Conservation (phyloP, 768 basidiomycete species). For the Mycena rebaudengoi region DNA sequence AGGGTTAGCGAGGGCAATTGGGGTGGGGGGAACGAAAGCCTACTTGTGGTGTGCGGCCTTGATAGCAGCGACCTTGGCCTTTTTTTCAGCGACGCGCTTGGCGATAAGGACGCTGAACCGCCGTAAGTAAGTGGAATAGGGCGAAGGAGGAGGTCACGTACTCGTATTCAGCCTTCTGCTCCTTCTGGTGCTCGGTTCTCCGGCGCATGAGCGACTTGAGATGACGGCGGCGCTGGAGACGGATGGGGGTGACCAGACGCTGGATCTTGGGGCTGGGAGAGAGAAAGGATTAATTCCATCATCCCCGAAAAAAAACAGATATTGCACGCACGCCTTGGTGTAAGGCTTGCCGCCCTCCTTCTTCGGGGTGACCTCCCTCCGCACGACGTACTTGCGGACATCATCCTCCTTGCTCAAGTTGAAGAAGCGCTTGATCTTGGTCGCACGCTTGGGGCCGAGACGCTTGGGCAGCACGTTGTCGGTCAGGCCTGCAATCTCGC, state of each 20-base stretch:
- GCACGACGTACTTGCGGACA: slow-evolving; percentile 96
- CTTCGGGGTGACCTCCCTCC: slow-evolving; percentile 90
- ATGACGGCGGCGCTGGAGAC: slow-evolving; percentile 96
- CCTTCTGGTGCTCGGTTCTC: slow-evolving; percentile 91
- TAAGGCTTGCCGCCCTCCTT: slow-evolving; percentile 93
- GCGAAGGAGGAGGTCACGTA: slow-evolving; percentile 43
- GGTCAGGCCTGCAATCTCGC: slow-evolving; percentile 90
- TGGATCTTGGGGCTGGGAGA: slow-evolving; percentile 94
- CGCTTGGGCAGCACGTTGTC: slow-evolving; percentile 94
- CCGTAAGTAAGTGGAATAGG: neutral
- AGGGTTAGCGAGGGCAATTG: neutral
- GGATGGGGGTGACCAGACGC: slow-evolving; percentile 92
- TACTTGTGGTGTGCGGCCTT: slow-evolving; percentile 85
- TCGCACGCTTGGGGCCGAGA: slow-evolving; percentile 96
- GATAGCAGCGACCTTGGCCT: slow-evolving; percentile 88
- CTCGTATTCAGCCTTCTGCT: slow-evolving; percentile 96
- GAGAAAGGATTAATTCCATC: neutral
- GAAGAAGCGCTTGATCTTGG: slow-evolving; percentile 98
- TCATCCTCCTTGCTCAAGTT: slow-evolving; percentile 98
- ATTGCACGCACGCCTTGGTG: slow-evolving; percentile 87
- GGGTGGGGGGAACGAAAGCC: slow-evolving; percentile 23
- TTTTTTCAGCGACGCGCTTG: slow-evolving; percentile 94
- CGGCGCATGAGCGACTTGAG: slow-evolving; percentile 88
- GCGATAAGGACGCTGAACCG: slow-evolving; percentile 67
- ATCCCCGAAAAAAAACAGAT: neutral